Conservation (phyloP, 108 stramenopile species). For the Cyclostephanos tholiformis region DNA sequence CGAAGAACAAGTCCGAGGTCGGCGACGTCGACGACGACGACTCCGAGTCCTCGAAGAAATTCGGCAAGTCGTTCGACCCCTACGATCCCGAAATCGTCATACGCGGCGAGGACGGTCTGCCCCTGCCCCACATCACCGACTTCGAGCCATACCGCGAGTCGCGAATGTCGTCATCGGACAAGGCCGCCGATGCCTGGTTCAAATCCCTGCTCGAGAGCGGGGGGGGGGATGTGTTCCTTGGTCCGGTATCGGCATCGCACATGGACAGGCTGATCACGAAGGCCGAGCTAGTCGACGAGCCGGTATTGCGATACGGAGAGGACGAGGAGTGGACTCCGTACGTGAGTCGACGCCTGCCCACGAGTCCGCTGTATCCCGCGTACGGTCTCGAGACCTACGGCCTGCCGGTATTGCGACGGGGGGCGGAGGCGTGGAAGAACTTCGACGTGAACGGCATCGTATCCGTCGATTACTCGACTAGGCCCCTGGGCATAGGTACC, state of each 20-base stretch:
- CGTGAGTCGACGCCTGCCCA: slow-evolving; percentile 66
- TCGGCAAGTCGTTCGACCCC: slow-evolving; percentile 13
- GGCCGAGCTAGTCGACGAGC: slow-evolving; percentile 42
- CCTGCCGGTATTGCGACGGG: slow-evolving; percentile 70
- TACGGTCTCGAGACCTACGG: slow-evolving; percentile 87
- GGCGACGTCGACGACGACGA: neutral
- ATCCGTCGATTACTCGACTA: slow-evolving; percentile 67
- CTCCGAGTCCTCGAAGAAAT: slow-evolving; percentile 18
- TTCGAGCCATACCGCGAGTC: slow-evolving; percentile 73
- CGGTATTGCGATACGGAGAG: slow-evolving; percentile 35
- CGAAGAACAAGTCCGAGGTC: neutral
- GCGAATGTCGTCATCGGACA: slow-evolving; percentile 69
- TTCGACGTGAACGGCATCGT: slow-evolving; percentile 85
- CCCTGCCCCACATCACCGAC: slow-evolving; percentile 51
- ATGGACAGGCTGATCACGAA: slow-evolving; percentile 23
- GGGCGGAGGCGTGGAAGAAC: slow-evolving; percentile 87
- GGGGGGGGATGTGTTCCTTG: slow-evolving; percentile 30
- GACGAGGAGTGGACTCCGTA: slow-evolving; percentile 88
- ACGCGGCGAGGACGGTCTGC: slow-evolving; percentile 30
- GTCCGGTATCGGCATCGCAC: slow-evolving; percentile 26
- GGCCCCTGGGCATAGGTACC: slow-evolving; percentile 50
- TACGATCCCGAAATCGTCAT: slow-evolving; percentile 29
- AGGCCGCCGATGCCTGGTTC: slow-evolving; percentile 79
- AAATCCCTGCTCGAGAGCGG: slow-evolving; percentile 40
- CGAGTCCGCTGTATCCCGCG: slow-evolving; percentile 77